phyloP scores from a whole-genome alignment of 345 rosid species.

The Xanthoceras sorbifolium region DNA sequence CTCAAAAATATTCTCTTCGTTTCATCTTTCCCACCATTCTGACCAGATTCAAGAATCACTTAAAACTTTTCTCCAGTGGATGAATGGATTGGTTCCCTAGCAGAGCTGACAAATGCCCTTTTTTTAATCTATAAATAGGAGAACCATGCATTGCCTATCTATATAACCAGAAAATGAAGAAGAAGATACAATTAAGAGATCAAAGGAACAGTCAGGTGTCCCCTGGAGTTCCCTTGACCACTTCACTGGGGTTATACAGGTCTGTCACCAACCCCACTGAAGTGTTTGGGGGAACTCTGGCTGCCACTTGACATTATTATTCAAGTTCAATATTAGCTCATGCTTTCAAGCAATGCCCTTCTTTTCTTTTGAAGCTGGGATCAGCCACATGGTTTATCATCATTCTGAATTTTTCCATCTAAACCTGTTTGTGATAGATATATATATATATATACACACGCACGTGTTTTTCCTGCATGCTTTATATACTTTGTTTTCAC shows the following conservation, averaged over 20 bases:
- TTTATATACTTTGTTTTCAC: too few relatives aligned
- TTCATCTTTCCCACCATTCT: neutral
- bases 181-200: neutral
- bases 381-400: too few relatives aligned
- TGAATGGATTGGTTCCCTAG: neutral
- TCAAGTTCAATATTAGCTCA: neutral
- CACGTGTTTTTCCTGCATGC: neutral
- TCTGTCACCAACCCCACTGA: conserved; percentile 25
- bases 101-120: neutral
- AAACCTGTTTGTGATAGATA: too few relatives aligned
- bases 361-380: neutral
- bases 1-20: neutral
- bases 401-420: too few relatives aligned
- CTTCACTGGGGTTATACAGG: conserved; percentile 26
- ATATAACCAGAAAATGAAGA: neutral
- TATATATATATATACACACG: too few relatives aligned
- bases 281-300: conserved; percentile 45
- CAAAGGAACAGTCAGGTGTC: conserved; percentile 15
- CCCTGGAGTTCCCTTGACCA: conserved; percentile 32
- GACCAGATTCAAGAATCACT: neutral
- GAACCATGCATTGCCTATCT: neutral
- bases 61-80: neutral
- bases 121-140: conserved; percentile 3
- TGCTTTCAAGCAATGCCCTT: neutral
- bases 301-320: conserved; percentile 20